Evolutionary conservation across 495 filamentous ascomycete species (phyloP), one percentile per base, ranked within the genome.

Genomic region (Daldinia concentrica): DNA sequence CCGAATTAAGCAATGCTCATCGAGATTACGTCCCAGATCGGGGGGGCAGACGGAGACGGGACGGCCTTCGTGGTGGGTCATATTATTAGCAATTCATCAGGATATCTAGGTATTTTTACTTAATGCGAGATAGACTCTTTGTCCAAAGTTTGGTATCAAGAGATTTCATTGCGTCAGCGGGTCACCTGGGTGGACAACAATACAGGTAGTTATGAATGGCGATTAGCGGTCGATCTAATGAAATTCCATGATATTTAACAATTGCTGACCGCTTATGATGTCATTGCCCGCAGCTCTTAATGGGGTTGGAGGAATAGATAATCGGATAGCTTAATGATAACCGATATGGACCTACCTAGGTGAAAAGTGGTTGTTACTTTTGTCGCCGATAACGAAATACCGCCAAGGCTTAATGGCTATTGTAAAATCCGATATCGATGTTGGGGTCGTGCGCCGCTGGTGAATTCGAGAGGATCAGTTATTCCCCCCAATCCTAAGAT

Each of bases 121-220:
- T 8, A 3, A 48, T 48, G 8, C 19, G 8, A 48, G 17, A 48
- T 48, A 48, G 19, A 48, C 22, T 43, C 41, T 56, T 50, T 34
- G 62, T 62, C 41, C 11, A 55, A 63, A 39, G 52, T 34, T 50
- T 27, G 64, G 48, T 19, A 29, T 45, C 7, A 37, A 26, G 56
- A 55, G 37, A 30, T 14, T 12, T 43, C 12, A 68, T 72, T 72
- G 69, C 69, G 69, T 72, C 69, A 72, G 69, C 69, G 64, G 59
- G 69, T 72, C 64, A 64, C 43, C 52, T 62, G 59, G 26, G 48
- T 56, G 32, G 57, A 58, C 9, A 22, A 65, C 50, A 29, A 64
- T 36, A 36, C 12, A 36, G 34, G 34, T 57, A 62, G 45, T 62
- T 58, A 57, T 55, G 58, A 62, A 66, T 63, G 17, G 12, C 43